Base-by-base conservation (phyloP, 129 eudicot genomes). In the Logfia minima region DNA sequence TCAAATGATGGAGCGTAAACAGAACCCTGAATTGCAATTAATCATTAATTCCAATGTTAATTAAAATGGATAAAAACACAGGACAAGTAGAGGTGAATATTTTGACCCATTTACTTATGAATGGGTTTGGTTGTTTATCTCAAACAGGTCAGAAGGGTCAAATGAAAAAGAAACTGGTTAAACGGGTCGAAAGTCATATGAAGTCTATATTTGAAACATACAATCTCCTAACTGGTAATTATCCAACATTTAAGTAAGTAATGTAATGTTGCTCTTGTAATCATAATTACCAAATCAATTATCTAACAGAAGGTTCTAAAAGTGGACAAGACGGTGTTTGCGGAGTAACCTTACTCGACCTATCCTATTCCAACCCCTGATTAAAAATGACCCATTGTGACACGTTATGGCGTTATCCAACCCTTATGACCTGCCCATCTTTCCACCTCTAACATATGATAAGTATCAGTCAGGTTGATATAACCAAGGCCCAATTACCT, bases 1-100 rank as follows among this genome's bases (percentile, higher is more conserved):
- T 91, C 96, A 81, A 94, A 94, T 4, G 98, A 94, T 69, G 98
- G 98, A 75, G 81, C 97, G 86, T 86, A 94, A 60, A 91, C 97
- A 13, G 91, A 87, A 58, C 98, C 98, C 98, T 94, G 82, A 41
- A 67, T 51, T 56, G 72, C 51, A 81, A 71, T 45, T 61, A 29
- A 67, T 34, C 41, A 59, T 68, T 35, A 73, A 52, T 77, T 17
- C 43, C 21, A 68, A 29, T 6, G 18, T 75, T 3, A 65, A 11
- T 8, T 13, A 56, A 35, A 65, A 65, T 34, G 29, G n/a, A 43
- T 26, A 8, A 21, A 29, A 75, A 16, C 55, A 41, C 0, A 74
- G 16, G 48, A 5, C 63, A 59, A 43, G 68, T 58, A 59, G 17
- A 58, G 32, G 56, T 58, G 68, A 52, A 52, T 2, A 31, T 73